Percentiles rank a stretch among this genome's conserved stretches.
Evolutionary conservation across 176 grass and related monocot genomes (phyloP).

Genomic region (Tuctoria greenei): DNA sequence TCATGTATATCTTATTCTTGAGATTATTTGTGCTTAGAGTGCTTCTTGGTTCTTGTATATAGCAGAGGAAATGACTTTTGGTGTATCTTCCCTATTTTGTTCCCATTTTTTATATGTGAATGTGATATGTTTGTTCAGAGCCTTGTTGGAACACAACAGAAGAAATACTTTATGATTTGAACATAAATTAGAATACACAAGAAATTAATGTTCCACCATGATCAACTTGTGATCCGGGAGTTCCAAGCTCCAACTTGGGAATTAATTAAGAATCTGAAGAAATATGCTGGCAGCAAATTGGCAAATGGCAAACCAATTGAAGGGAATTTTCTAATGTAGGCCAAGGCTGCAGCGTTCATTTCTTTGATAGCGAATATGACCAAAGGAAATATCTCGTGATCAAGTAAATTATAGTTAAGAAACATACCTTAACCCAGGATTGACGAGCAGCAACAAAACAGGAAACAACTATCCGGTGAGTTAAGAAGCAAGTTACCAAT

Average conservation of each 20-base stretch:
- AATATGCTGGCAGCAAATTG: background rate
- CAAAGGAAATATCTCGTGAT: background rate
- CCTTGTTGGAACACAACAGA: background rate
- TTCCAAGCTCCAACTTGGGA: background rate
- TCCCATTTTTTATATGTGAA: slow-evolving; percentile 34
- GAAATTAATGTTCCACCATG: background rate
- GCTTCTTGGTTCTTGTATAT: slow-evolving; percentile 61
- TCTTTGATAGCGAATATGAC: background rate
- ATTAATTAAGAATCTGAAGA: background rate
- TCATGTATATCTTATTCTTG: slow-evolving; percentile 60
- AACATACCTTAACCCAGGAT: background rate
- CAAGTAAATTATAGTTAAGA: background rate
- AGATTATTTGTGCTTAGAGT: slow-evolving; percentile 46
- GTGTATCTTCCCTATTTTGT: slow-evolving; percentile 39
- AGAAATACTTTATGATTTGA: background rate
- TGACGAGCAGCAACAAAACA: background rate
- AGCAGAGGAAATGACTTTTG: slow-evolving; percentile 34
- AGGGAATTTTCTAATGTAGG: background rate
- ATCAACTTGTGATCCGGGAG: background rate
- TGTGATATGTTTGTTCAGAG: slow-evolving; percentile 15
- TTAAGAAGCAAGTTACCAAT: background rate
- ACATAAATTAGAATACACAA: background rate
- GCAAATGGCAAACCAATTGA: background rate
- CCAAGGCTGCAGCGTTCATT: background rate
- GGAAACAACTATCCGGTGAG: background rate